Evolutionary conservation across 495 filamentous ascomycete genomes (phyloP), one percentile per base, ranked within the genome.

Genomic region (Penicillium argentinense): DNA sequence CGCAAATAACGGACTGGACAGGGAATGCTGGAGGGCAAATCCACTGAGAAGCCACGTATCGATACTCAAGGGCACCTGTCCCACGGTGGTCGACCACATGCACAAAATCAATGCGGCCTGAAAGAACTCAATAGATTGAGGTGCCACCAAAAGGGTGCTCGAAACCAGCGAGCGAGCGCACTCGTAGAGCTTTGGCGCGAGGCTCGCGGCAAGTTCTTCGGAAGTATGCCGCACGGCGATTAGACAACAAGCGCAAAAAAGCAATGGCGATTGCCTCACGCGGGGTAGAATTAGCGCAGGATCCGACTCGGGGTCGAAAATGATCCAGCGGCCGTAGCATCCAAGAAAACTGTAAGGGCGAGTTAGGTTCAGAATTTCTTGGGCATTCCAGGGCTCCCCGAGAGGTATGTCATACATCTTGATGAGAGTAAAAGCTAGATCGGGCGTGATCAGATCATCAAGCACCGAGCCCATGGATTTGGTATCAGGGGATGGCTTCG

Each of bases 51-150:
- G 60, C 72, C 71, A 73, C 38, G 68, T 76, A 48, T 74, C 73
- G 17, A 75, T 67, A 26, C 73, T 69, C 40, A 76, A 54, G 0
- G 70, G 71, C 11, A 72, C 62, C 44, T 74, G 68, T 1, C 67
- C 71, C 2, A 76, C 71, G 2, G 73, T 76, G 5, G 71, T 76
- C 9, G 71, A 74, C 73, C 73, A 76, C 57, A 74, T 53, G 39
- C 67, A 67, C 0, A 74, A 53, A 22, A 76, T 63, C 4, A 76
- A 49, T 4, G 59, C 49, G 5, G 70, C 68, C 49, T 76, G 72
- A 18, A 76, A 76, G 45, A 75, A 74, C 34, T 72, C 67, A 9
- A 73, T 59, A 4, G 67, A 41, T 37, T 75, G 72, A 2, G 71
- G 67, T 1, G 68, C 57, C 1, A 54, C 39, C 3, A 76, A 53